Base-by-base conservation (phyloP, 2,329 filamentous ascomycete genomes). In the Talaromyces sp. region DNA sequence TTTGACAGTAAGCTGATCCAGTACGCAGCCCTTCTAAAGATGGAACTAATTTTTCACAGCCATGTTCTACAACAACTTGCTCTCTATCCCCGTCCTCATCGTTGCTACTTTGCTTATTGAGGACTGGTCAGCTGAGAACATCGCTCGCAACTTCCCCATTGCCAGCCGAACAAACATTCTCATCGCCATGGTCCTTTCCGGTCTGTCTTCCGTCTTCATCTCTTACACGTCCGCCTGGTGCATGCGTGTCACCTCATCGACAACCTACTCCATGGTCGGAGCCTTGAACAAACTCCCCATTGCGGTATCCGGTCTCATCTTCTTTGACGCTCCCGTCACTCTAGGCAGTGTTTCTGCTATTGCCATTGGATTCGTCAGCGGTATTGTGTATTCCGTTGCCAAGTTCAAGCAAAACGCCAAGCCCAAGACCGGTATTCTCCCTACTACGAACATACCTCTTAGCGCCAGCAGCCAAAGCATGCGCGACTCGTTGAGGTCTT, bases 191-290 rank as follows among this genome's bases (percentile, higher is more conserved):
- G 82, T 98, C 73, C 90, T 98, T 80, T 97, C 95, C 5, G 95
- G 95, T 67, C 84, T 97, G 62, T 93, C 89, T 41, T 91, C 93
- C 60, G 93, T 98, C 74, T 97, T 97, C 82, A 99, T 99, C 79
- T 98, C 94, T n/a, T 99, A 99, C 85, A 96, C 93, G 75, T 97
- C 94, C 17, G 95, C 95, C 43, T 99, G 95, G 95, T 98, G 95
- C 77, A 96, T 99, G 69, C 93, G 95, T 70, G 91, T 97, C 69
- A 98, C 95, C 8, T 96, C 93, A 0, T 97, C 93, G 19, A 99
- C 95, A 9, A 99, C 95, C 2, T 99, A 98, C 84, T 96, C 92
- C 35, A 98, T 99, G 94, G 95, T 98, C 64, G 95, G 95, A 68
- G 92, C 94, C 19, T 85, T 99, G 73, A 99, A 99, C 86, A 99